Base-by-base conservation (phyloP, 2,329 filamentous ascomycete genomes). In the Aspergillus quadricinctus region DNA sequence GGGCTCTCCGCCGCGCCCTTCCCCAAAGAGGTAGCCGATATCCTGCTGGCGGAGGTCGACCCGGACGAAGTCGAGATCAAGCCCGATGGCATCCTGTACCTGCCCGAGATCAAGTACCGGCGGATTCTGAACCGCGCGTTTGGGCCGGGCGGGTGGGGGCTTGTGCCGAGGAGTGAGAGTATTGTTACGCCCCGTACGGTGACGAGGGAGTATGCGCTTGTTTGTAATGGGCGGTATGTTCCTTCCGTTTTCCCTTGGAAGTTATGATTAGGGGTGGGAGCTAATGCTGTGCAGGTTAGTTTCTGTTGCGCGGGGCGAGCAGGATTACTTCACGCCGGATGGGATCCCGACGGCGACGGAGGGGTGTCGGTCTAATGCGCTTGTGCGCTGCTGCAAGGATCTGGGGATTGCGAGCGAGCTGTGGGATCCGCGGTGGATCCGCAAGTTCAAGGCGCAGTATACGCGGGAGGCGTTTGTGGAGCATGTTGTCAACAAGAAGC, bases 371-470 rank as follows among this genome's bases (percentile, higher is more conserved):
- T 96, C 92, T 61, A 99, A 99, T 72, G 94, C 94, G 11, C 81
- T 99, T 64, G 95, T 97, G 87, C 89, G 94, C 57, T 97, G 93
- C 82, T 97, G 94, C 81, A 99, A 99, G 79, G 94, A 99, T 74
- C 78, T 99, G 31, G 94, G 94, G 37, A 89, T 99, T 62, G 94
- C 91, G 1, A 92, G 88, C 62, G 94, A 99, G 76, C 83, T 99
- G 21, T 99, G 94, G 94, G 94, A 99, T 77, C 94, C 94, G 37
- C 81, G 89, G 54, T 99, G 89, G 77, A 91, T 97, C 63, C 85
- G 89, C 66, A 84, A 83, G 65, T 99, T 91, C 78, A 89, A 89
- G 80, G 85, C 85, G 66, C 78, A 86, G 65, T 78, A 89, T 69
- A 87, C 87, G 55, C 85, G 87, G 66, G 89, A 97, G 80, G 81